Conservation (phyloP, 768 basidiomycete genomes). For the Suillus weaverae region DNA sequence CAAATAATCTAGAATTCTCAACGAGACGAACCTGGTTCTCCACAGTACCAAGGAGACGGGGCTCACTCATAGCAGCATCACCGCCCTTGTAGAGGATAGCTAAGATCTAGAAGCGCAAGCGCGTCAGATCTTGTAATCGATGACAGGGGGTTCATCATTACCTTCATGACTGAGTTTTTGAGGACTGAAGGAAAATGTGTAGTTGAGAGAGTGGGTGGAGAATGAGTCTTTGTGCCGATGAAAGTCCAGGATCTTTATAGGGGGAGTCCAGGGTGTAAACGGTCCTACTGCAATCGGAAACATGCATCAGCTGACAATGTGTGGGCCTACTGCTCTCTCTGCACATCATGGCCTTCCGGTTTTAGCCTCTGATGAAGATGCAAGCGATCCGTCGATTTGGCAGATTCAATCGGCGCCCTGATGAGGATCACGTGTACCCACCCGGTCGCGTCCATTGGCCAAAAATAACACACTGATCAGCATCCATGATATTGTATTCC, state of each 20-base stretch:
- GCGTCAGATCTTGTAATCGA: neutral
- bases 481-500: neutral
- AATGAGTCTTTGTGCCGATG: neutral
- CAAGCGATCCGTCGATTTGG: neutral
- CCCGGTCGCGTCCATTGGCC: constrained; percentile 2
- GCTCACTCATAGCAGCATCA: constrained; percentile 63
- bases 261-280: constrained; percentile 3
- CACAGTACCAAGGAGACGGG: constrained; percentile 75
- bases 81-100: constrained; percentile 74
- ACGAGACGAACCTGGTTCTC: constrained; percentile 64
- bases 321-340: constrained; percentile 3
- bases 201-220: constrained; percentile 16
- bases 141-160: constrained; percentile 12
- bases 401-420: constrained; percentile 2
- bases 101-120: constrained; percentile 49
- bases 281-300: constrained; percentile 8
- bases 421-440: constrained; percentile 13
- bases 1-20: neutral
- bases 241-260: constrained; percentile 22
- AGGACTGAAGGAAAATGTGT: constrained; percentile 1
- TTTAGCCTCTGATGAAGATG: constrained; percentile 5
- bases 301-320: constrained; percentile 18
- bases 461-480: neutral
- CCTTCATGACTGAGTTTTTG: constrained; percentile 42
- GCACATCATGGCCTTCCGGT: constrained; percentile 6